A percentile compares a stretch with the other conserved stretches of the same genome.
Conservation (phyloP, 768 basidiomycete genomes). For the Lanmaoa rubissima region DNA sequence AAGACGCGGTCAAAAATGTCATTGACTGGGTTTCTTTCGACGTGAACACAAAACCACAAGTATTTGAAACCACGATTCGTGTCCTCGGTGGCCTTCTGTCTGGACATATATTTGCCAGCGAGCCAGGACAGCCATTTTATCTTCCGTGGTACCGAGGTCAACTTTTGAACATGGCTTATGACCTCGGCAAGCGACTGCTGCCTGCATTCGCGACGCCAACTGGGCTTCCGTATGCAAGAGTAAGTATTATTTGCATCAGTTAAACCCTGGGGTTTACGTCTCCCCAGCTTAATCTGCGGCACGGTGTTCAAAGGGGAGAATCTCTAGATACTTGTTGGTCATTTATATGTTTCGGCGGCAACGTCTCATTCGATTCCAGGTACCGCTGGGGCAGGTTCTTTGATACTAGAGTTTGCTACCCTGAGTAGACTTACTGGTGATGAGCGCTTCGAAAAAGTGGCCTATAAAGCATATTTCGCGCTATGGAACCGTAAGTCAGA, state of each 20-base stretch:
- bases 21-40: constrained; percentile 87
- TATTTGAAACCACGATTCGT: constrained; percentile 96
- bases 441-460: constrained; percentile 84
- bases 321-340: constrained; percentile 80
- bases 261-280: constrained; percentile 1
- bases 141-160: constrained; percentile 85
- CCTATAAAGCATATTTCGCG: constrained; percentile 87
- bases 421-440: constrained; percentile 90
- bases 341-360: not conserved
- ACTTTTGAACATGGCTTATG: constrained; percentile 75
- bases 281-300: constrained; percentile 73
- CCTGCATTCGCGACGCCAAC: constrained; percentile 93
- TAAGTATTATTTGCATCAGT: constrained; percentile 29
- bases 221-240: constrained; percentile 89
- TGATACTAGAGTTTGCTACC: constrained; percentile 93
- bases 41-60: constrained; percentile 94
- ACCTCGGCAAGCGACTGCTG: constrained; percentile 81
- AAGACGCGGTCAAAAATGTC: constrained; percentile 78
- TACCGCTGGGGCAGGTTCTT: constrained; percentile 88
- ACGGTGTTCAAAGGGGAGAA: constrained; percentile 76
- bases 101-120: constrained; percentile 78
- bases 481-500: constrained; percentile 90
- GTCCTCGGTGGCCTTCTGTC: constrained; percentile 89
- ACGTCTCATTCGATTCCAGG: constrained; percentile 43
- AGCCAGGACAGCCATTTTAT: constrained; percentile 62